Percentiles rank a stretch among this genome's conserved stretches.
Conservation (phyloP, 163 green algal species). For the Chloromonas sp. region DNA sequence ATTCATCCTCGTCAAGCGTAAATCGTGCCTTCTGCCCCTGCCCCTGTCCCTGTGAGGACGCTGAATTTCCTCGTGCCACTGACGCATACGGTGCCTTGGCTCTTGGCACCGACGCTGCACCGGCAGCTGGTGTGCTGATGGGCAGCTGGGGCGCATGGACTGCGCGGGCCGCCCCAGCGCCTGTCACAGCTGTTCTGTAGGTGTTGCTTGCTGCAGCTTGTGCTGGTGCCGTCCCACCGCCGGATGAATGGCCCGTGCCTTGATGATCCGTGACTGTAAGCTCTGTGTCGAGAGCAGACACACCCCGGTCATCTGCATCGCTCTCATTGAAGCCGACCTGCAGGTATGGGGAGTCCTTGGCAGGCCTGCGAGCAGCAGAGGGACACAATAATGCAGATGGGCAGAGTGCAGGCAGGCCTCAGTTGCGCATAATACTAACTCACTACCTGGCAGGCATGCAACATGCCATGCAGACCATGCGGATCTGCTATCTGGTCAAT, state of each 20-base stretch:
- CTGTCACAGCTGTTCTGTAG: neutral
- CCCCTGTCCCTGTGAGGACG: no score
- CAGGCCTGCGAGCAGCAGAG: constrained; percentile 1
- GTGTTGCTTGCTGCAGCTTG: neutral
- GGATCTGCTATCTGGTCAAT: no score
- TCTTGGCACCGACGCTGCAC: neutral
- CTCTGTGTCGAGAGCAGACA: constrained; percentile 9
- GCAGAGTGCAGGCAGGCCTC: no score
- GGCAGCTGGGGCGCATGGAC: neutral
- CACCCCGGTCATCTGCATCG: constrained; percentile 1
- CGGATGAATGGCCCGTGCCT: neutral
- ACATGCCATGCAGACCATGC: neutral
- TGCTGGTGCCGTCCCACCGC: neutral
- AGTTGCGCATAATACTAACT: neutral
- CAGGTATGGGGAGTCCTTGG: constrained; percentile 8
- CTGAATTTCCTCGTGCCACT: neutral
- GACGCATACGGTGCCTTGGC: neutral
- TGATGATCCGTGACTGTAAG: constrained; percentile 6
- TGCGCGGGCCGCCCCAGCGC: neutral
- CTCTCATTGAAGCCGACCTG: constrained; percentile 5
- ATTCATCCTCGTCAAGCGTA: neutral
- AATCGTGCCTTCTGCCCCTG: neutral
- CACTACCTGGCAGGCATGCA: neutral
- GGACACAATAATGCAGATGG: neutral
- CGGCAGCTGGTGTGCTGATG: neutral